Evolutionary conservation across 306 rosid genomes (phyloP).

Genomic region (Vigna unguiculata): DNA sequence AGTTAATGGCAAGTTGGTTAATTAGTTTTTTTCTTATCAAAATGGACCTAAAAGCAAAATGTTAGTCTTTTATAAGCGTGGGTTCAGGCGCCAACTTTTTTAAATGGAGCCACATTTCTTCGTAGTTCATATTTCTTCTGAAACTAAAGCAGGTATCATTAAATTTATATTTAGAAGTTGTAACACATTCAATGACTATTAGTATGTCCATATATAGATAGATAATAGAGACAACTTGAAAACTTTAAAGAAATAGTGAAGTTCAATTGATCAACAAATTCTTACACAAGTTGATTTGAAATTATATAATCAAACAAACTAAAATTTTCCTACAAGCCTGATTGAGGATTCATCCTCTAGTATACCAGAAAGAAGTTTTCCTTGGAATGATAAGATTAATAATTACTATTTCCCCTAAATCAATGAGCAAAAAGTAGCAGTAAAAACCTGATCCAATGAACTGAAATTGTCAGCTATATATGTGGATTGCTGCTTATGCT

Average conservation of each 20-base stretch:
- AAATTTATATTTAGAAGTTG: constrained; percentile 1
- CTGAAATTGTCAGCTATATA: constrained; percentile 69
- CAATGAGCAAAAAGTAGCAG: constrained; percentile 22
- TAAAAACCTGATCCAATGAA: constrained; percentile 82
- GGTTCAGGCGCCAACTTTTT: constrained; percentile 7
- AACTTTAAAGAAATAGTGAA: background rate
- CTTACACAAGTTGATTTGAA: constrained; percentile 14
- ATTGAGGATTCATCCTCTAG: constrained; percentile 12
- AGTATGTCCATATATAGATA: background rate
- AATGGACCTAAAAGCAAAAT: constrained; percentile 6
- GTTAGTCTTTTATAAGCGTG: constrained; percentile 1
- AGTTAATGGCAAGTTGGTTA: background rate
- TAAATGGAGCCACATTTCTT: constrained; percentile 17
- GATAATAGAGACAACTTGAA: constrained; percentile 8
- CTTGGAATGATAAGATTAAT: constrained; percentile 18
- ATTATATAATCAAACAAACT: background rate
- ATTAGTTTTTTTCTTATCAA: constrained; percentile 18
- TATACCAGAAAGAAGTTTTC: constrained; percentile 27
- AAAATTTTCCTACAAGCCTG: background rate
- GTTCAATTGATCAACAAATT: constrained; percentile 8
- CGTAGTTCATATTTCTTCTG: constrained; percentile 28
- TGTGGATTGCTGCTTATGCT: constrained; percentile 43
- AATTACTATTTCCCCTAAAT: constrained; percentile 21
- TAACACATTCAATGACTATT: constrained; percentile 2
- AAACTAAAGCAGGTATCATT: constrained; percentile 7